Base-by-base conservation (phyloP, 768 basidiomycete genomes). In the Termitomyces sp. region DNA sequence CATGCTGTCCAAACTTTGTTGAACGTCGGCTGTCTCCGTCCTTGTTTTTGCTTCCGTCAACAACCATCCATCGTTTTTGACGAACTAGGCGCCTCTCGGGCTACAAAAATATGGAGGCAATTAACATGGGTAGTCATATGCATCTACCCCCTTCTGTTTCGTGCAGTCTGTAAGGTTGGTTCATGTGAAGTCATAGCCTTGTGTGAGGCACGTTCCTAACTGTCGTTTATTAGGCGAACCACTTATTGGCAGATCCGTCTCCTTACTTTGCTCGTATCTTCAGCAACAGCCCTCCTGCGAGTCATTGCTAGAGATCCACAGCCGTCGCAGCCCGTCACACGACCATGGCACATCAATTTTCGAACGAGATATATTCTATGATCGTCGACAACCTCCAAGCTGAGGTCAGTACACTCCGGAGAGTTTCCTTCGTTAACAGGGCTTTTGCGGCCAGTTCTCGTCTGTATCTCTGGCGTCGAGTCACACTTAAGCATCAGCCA, bases 1-100 rank as follows among this genome's bases (percentile, higher is more conserved):
- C 8, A 48, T n/a, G 37, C 34, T 36, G 39, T 26, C n/a, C 24
- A 24, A 47, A 49, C 54, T 20, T 58, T 39, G 42, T 44, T 31
- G 29, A 36, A 46, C 51, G 22, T 59, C 58, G 58, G 53, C 54
- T 59, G 55, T 56, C 54, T 41, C 55, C 55, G 54, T 49, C 18
- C 36, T 46, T 59, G 28, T 50, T 42, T 50, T 41, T 44, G 22
- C 48, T 55, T 37, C 54, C 54, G 41, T 59, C 41, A 29, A 56
- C 48, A 44, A 56, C 48, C 9, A 49, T 49, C 34, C 37, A 36
- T 26, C 22, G 39, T 50, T 45, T 55, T 28, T 22, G 55, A 49
- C 26, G 55, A 29, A 54, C 44, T 54, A 24, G 26, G 52, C 47
- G 46, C 37, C 20, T 57, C n/a, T 16, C 5, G 41, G 31, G 37